Evolutionary conservation across 2,329 filamentous ascomycete genomes (phyloP).

Genomic region (Ascochyta viciae-villosae): DNA sequence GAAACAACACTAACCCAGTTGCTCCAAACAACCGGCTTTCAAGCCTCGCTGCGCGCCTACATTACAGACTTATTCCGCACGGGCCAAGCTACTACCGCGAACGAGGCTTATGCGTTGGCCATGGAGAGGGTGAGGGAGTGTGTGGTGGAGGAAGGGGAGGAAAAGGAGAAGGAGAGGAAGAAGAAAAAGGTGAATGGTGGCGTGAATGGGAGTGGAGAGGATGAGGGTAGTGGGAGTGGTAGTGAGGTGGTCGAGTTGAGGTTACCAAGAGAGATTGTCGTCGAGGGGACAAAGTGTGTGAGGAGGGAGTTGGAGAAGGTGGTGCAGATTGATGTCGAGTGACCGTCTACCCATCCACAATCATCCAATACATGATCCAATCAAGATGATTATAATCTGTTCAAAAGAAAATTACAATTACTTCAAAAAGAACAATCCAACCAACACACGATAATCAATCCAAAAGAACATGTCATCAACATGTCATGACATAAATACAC

Average conservation of each 20-base stretch:
- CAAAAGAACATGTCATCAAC: too few species aligned
- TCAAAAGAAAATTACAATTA: too few species aligned
- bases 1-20: slow-evolving; percentile 62
- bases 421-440: too few species aligned
- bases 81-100: slow-evolving; percentile 63
- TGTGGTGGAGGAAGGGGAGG: background rate
- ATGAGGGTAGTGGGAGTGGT: background rate
- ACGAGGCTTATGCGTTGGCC: slow-evolving; percentile 63
- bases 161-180: slow-evolving; percentile 9
- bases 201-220: slow-evolving; percentile 39
- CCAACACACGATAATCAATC: too few species aligned
- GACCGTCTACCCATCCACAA: background rate
- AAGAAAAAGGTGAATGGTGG: slow-evolving; percentile 19
- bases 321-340: slow-evolving; percentile 45
- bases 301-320: slow-evolving; percentile 61
- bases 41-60: slow-evolving; percentile 61
- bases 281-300: slow-evolving; percentile 59
- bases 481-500: background rate
- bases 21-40: slow-evolving; percentile 66
- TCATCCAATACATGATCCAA: too few species aligned
- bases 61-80: slow-evolving; percentile 64
- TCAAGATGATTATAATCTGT: too few species aligned
- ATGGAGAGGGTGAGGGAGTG: slow-evolving; percentile 46
- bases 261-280: slow-evolving; percentile 58
- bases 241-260: slow-evolving; percentile 39